Evolutionary conservation across 495 filamentous ascomycete species (phyloP).

Genomic region (Hypoxylon fuscum): DNA sequence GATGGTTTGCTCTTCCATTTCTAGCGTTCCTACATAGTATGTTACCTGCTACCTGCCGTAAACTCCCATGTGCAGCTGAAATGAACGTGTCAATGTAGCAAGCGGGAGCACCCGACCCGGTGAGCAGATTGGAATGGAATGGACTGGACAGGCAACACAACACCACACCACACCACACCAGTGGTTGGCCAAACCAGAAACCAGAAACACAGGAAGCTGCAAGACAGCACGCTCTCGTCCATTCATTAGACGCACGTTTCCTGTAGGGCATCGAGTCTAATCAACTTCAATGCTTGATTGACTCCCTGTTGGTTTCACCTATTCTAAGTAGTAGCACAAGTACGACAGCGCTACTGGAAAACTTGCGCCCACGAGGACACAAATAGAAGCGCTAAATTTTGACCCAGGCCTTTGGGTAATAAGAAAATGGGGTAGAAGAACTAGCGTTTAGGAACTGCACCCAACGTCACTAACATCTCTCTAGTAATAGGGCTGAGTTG

Average conservation of each 20-base stretch:
- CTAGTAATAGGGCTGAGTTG: no score
- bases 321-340: conserved; percentile 1
- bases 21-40: no score
- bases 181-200: background rate
- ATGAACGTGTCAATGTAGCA: conserved; percentile 10
- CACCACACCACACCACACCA: no score
- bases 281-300: conserved; percentile 3
- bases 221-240: conserved; percentile 8
- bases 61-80: conserved; percentile 6
- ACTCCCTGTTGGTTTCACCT: conserved; percentile 16
- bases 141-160: no score
- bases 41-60: background rate
- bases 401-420: conserved; percentile 12
- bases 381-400: conserved; percentile 19
- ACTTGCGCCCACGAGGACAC: background rate
- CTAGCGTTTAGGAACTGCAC: no score
- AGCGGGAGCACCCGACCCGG: conserved; percentile 32
- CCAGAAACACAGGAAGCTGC: conserved; percentile 16
- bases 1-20: no score
- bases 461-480: no score
- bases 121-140: conserved; percentile 10
- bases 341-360: background rate
- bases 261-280: conserved; percentile 8
- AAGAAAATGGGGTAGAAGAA: no score
- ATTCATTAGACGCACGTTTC: conserved; percentile 19